Evolutionary conservation across 805 yeast genomes (phyloP).

Genomic region (Yamadazyma laniorum): DNA sequence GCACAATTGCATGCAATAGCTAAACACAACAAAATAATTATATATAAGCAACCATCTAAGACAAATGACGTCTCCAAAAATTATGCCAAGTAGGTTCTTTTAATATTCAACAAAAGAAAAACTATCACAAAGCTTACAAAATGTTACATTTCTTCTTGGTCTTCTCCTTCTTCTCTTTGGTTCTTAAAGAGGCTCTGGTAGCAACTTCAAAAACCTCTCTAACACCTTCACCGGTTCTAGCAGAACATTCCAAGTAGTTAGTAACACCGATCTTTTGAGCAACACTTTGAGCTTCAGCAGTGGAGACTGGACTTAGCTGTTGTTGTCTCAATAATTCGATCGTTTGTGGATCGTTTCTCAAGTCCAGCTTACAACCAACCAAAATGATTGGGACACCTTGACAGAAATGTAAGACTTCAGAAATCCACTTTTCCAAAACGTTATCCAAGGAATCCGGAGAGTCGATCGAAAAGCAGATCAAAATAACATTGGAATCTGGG

Average conservation of each 20-base stretch:
- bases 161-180: constrained; percentile 57
- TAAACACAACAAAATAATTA: background rate
- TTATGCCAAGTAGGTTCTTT: constrained; percentile 40
- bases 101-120: constrained; percentile 42
- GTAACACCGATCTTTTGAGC: constrained; percentile 88
- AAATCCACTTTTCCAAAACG: constrained; percentile 94
- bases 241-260: constrained; percentile 88
- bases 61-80: constrained; percentile 38
- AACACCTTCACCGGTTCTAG: constrained; percentile 87
- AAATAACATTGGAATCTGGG: constrained; percentile 88
- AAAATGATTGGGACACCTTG: constrained; percentile 90
- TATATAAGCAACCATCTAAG: background rate
- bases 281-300: constrained; percentile 81
- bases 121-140: constrained; percentile 47
- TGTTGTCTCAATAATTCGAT: constrained; percentile 71
- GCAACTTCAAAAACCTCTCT: constrained; percentile 92
- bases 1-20: background rate
- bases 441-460: constrained; percentile 90
- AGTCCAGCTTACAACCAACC: constrained; percentile 89
- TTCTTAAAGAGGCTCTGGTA: constrained; percentile 82
- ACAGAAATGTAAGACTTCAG: constrained; percentile 91
- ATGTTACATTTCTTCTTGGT: constrained; percentile 66
- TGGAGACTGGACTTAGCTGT: constrained; percentile 76
- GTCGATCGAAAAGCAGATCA: constrained; percentile 88
- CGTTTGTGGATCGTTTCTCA: constrained; percentile 78